Evolutionary conservation across 2,329 filamentous ascomycete genomes (phyloP).

Genomic region (Exophiala calicioides): DNA sequence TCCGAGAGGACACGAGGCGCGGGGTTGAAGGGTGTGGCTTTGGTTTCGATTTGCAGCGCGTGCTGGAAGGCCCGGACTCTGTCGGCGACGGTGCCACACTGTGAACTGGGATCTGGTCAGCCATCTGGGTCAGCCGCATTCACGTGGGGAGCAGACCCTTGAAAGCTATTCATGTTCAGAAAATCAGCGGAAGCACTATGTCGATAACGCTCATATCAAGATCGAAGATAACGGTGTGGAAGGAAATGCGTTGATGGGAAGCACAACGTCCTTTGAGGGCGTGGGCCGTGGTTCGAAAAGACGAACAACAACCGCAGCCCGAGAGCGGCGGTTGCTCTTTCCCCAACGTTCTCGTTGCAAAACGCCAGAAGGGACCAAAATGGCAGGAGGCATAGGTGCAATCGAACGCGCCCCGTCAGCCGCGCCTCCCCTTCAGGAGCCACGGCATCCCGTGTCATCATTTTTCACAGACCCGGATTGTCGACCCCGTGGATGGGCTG

Average conservation of each 20-base stretch:
- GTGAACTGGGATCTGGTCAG: conserved; percentile 17
- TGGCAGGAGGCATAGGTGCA: too few relatives aligned
- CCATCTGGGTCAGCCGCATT: neutral
- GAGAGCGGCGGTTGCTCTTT: too few relatives aligned
- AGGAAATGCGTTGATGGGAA: neutral
- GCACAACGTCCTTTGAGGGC: too few relatives aligned
- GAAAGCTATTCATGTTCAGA: conserved; percentile 23
- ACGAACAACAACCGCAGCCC: too few relatives aligned
- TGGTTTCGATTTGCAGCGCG: conserved; percentile 12
- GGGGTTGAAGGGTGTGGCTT: conserved; percentile 10
- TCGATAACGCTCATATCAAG: conserved; percentile 14
- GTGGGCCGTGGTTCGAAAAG: too few relatives aligned
- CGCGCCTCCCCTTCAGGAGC: too few relatives aligned
- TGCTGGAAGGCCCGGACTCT: conserved; percentile 31
- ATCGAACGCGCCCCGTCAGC: too few relatives aligned
- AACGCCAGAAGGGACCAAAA: too few relatives aligned
- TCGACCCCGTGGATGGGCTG: too few relatives aligned
- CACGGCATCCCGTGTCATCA: too few relatives aligned
- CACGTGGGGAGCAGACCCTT: conserved; percentile 8
- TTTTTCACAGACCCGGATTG: too few relatives aligned
- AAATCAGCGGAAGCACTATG: conserved; percentile 13
- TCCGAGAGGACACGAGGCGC: conserved; percentile 12
- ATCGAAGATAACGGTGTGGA: conserved; percentile 3
- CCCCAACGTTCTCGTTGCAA: too few relatives aligned
- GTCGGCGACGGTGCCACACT: conserved; percentile 28